Conservation (phyloP, 108 stramenopile species). For the Fistulifera solaris region DNA sequence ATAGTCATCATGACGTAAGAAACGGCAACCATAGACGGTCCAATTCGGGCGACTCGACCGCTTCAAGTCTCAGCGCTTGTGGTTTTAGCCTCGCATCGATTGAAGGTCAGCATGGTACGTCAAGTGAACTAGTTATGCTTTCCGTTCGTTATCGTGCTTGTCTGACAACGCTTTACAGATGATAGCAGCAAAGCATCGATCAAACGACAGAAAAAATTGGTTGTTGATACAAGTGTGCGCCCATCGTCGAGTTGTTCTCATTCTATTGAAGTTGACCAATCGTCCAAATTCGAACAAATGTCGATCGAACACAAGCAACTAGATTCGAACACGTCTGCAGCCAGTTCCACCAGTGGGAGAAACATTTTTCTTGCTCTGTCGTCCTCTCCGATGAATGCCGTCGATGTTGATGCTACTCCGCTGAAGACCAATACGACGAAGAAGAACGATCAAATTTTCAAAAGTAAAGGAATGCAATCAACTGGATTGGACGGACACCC, state of each 20-base stretch:
- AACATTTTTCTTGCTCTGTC: constrained; percentile 39
- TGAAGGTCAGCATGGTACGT: constrained; percentile 34
- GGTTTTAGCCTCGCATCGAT: constrained; percentile 35
- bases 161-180: neutral
- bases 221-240: constrained; percentile 26
- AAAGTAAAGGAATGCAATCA: constrained; percentile 7
- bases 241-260: constrained; percentile 19
- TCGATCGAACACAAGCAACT: constrained; percentile 15
- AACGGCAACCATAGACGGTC: constrained; percentile 11
- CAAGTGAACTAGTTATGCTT: neutral
- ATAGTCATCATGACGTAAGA: neutral
- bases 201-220: constrained; percentile 32
- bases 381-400: constrained; percentile 41
- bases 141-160: no score
- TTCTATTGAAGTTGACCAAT: constrained; percentile 13
- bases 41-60: constrained; percentile 25
- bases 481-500: neutral
- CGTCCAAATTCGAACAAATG: constrained; percentile 33
- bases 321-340: neutral
- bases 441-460: constrained; percentile 7
- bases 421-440: constrained; percentile 35
- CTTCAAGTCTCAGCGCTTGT: constrained; percentile 42
- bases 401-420: constrained; percentile 39
- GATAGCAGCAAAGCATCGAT: constrained; percentile 31
- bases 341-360: neutral